Evolutionary conservation across 2,329 filamentous ascomycete genomes (phyloP).

Genomic region (Xylaria sp.): DNA sequence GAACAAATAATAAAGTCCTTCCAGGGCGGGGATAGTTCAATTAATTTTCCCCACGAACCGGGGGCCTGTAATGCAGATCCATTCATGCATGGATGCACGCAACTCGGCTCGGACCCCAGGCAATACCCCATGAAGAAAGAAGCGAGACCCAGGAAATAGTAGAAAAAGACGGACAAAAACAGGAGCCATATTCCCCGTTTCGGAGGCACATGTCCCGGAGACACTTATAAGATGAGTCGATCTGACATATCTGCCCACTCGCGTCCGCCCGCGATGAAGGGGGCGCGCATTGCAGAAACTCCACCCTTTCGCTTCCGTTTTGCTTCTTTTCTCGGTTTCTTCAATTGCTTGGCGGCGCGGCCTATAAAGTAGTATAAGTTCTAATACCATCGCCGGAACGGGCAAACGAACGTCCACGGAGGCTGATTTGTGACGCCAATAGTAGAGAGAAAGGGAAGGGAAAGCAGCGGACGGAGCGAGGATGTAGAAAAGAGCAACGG

Average conservation of each 20-base stretch:
- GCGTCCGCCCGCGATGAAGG: conserved; percentile 7
- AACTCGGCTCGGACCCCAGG: neutral
- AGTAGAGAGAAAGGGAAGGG: neutral
- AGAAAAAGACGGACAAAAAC: neutral
- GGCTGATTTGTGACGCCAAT: conserved; percentile 11
- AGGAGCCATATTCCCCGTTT: conserved; percentile 22
- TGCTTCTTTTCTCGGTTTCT: conserved; percentile 20
- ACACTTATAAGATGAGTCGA: conserved; percentile 22
- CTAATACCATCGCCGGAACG: conserved; percentile 5
- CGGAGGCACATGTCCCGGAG: conserved; percentile 38
- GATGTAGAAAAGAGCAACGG: conserved; percentile 20
- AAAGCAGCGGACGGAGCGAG: neutral
- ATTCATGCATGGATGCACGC: conserved; percentile 29
- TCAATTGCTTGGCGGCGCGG: conserved; percentile 22
- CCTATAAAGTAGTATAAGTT: conserved; percentile 17
- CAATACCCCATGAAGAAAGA: neutral
- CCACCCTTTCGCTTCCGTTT: conserved; percentile 1
- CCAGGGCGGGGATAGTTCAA: conserved; percentile 16
- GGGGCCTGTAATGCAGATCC: conserved; percentile 24
- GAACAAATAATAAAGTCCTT: neutral
- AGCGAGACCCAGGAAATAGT: conserved; percentile 21
- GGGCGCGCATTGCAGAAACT: conserved; percentile 15
- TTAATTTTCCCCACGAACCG: conserved; percentile 26
- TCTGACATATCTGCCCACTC: conserved; percentile 10
- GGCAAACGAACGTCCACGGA: conserved; percentile 6